Base-by-base conservation (phyloP, 345 rosid genomes). In the Salix viminalis region DNA sequence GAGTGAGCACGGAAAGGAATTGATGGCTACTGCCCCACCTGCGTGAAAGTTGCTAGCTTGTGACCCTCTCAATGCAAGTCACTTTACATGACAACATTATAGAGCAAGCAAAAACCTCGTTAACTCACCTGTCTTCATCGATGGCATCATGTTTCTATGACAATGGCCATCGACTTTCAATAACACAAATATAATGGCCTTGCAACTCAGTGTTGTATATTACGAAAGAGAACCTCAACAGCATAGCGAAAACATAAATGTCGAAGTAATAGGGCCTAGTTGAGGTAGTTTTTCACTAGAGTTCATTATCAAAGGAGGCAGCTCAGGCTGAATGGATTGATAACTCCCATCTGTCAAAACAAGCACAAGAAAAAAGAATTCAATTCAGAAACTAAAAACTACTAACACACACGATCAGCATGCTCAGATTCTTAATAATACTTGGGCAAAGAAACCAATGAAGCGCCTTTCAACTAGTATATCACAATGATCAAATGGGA, bases 401-500 rank as follows among this genome's bases (percentile, higher is more conserved):
- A 26, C 75, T 48, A 26, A 32, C 23, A 30, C 11, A 70, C 6
- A 52, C 60, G 39, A 74, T 13, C 66, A 32, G 24, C 46, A 50
- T 37, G 72, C 81, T 54, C 60, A 3, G 72, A 44, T 79, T 60
- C 75, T 76, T 2, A 30, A 79, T 23, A 65, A 56, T 64, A 39
- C 28, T 50, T 15, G 73, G 58, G 68, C 64, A 58, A 58, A 41
- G 54, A 23, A 42, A 30, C 9, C 19, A 32, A 4, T 21, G 23
- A 24, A n/a, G 6, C 12, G 46, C 13, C 30, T 46, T 72, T 81
- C 39, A 50, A 48, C 71, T 24, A 75, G 79, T 64, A 72, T 52
- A 72, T 52, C 58, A 24, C 58, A 76, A 65, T 36, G 65, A 76
- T 83, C 15, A 15, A 65, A 64, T 54, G 8, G 67, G 70, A 71